A percentile compares a stretch with the other conserved stretches of the same genome.
Conservation (phyloP, 768 basidiomycete genomes). For the Pleurotus sapidus region DNA sequence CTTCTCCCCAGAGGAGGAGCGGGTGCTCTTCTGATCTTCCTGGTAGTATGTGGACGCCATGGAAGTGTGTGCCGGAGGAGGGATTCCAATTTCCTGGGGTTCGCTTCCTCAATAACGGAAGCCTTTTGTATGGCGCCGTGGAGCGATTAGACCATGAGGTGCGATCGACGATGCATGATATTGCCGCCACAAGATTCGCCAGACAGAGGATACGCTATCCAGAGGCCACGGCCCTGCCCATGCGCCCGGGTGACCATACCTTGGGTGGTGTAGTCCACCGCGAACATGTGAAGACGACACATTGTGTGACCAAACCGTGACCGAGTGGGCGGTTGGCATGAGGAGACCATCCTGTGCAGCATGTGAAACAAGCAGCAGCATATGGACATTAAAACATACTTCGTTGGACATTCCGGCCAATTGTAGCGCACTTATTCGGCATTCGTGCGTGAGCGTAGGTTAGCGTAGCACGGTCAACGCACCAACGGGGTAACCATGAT, state of each 20-base stretch:
- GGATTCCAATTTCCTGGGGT: not conserved
- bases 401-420: not conserved
- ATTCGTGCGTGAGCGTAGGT: too few species aligned
- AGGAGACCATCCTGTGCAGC: not conserved
- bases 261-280: not conserved
- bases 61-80: not conserved
- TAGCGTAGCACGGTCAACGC: too few species aligned
- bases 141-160: not conserved
- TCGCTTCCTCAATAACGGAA: not conserved
- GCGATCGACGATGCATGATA: not conserved
- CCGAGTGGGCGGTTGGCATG: constrained; percentile 4
- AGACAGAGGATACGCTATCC: not conserved
- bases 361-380: constrained; percentile 6
- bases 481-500: too few species aligned
- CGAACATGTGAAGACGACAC: constrained; percentile 4
- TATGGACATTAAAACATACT: constrained; percentile 8
- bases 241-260: not conserved
- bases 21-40: constrained; percentile 7
- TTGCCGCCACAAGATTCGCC: not conserved
- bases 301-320: not conserved
- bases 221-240: not conserved
- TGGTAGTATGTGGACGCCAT: constrained; percentile 4
- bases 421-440: too few species aligned
- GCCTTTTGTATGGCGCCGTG: constrained; percentile 2
- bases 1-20: constrained; percentile 18